These are phyloP conservation scores for Malus sylvestris DNA, from an alignment of 306 rosid genomes.

Conservation along the genomic window DNA sequence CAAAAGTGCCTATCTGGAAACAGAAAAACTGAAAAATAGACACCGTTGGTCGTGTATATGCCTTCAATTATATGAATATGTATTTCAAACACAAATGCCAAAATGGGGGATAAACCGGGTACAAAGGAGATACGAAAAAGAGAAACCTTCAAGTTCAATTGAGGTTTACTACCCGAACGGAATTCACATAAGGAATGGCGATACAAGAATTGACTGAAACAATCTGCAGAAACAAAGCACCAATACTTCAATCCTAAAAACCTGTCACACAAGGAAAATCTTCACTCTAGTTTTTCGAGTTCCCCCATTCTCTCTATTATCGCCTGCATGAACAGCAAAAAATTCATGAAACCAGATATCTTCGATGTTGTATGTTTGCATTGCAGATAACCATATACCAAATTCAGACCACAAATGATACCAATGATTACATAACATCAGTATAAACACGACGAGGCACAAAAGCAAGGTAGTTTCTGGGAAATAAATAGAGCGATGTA, in stretches of 20 bases:
- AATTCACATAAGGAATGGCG: neutral
- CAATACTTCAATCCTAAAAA: neutral
- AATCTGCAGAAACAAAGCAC: conserved; percentile 10
- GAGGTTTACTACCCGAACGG: conserved; percentile 8
- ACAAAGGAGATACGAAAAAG: neutral
- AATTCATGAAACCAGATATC: neutral
- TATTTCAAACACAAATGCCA: neutral
- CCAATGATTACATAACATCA: neutral
- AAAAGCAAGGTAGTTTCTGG: neutral
- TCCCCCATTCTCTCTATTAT: conserved; percentile 65
- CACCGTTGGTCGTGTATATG: neutral
- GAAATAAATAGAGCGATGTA: neutral
- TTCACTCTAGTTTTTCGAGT: conserved; percentile 55
- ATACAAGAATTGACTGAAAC: neutral
- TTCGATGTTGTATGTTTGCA: neutral
- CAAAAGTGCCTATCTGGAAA: neutral
- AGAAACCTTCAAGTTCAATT: neutral
- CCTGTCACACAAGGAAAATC: neutral
- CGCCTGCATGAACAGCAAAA: conserved; percentile 31
- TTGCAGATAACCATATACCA: neutral
- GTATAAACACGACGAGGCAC: neutral
- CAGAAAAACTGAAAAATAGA: neutral
- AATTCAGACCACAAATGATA: neutral
- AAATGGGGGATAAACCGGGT: neutral
- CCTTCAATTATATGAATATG: conserved; percentile 2